Base-by-base conservation (phyloP, 2,329 filamentous ascomycete genomes). In the Stachybotrys chartarum region DNA sequence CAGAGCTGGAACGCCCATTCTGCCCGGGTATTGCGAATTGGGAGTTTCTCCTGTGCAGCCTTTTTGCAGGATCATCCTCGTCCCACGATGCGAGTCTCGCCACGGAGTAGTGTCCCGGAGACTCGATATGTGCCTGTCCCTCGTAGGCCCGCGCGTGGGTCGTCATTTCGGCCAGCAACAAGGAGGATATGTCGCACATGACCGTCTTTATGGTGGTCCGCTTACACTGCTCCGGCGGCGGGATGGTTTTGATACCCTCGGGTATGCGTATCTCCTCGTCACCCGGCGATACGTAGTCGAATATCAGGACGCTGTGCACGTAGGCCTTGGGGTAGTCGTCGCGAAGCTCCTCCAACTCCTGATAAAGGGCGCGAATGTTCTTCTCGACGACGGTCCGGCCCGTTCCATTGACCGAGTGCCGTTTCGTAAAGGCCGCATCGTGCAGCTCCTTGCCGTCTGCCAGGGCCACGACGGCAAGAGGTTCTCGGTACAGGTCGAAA, bases 401-500 rank as follows among this genome's bases (percentile, higher is more conserved):
- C 56, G 72, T 71, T 48, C 77, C 79, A 53, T 78, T 80, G 10
- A 73, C 69, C 12, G 81, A 84, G 53, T 77, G 74, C 47, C 81
- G 74, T 63, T 79, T 81, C 69, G 74, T 80, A 59, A 83, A 81
- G 48, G 74, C 71, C 5, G 73, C 69, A 57, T 78, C 77, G 57
- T 78, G 73, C 30, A 90, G 78, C 70, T 95, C 90, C 46, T 76
- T 73, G 51, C 89, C 91, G 71, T 97, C 93, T 16, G 90, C 89
- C 56, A 97, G 78, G 3, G 90, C 93, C 59, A 99, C 82, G 30
- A 97, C 79, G 53, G 88, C 83, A 54, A 97, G 78, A 8, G 91
- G 88, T 69, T 96, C 90, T 63, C 92, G 83, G 70, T 90, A 96
- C 48, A 93, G 78, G 69, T 99, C 94, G 75, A 97, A 97, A 1